Percentiles rank a stretch among this genome's conserved stretches.
phyloP scores from a whole-genome alignment of 805 yeast species.

The Metschnikowia peoriensis region DNA sequence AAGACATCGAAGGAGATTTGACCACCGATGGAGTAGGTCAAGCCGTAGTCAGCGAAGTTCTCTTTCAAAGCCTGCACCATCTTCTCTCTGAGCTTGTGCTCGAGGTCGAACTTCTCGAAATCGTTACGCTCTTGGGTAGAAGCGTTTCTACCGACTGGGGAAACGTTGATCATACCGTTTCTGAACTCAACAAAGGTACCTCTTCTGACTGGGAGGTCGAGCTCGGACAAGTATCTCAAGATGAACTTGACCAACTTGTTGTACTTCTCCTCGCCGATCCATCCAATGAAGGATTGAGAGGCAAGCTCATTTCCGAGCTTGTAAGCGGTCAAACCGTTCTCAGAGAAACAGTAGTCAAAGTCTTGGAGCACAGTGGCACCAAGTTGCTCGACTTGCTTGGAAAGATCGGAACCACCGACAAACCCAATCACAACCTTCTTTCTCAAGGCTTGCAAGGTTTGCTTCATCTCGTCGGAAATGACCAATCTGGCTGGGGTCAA shows the following conservation, averaged over 20 bases:
- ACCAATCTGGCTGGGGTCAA: conserved; percentile 93
- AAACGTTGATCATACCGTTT: conserved; percentile 98
- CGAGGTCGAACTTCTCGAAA: conserved; percentile 80
- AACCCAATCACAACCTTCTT: conserved; percentile 93
- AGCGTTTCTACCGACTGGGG: conserved; percentile 98
- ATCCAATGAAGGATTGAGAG: conserved; percentile 88
- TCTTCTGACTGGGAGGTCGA: conserved; percentile 94
- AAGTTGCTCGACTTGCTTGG: conserved; percentile 94
- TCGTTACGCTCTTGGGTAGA: conserved; percentile 91
- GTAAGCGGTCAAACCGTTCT: conserved; percentile 98
- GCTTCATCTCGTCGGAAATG: conserved; percentile 74
- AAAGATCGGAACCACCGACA: conserved; percentile 95
- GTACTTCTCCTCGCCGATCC: conserved; percentile 96
- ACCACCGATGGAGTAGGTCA: conserved; percentile 98
- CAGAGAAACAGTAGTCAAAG: conserved; percentile 95
- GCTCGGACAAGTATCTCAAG: conserved; percentile 75
- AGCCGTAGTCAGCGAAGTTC: conserved; percentile 76
- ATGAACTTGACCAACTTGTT: conserved; percentile 84
- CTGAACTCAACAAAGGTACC: conserved; percentile 99
- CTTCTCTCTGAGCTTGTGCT: conserved; percentile 75
- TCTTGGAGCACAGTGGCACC: conserved; percentile 73
- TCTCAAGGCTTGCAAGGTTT: conserved; percentile 70
- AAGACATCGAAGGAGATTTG: conserved; percentile 98
- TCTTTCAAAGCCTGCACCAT: conserved; percentile 83
- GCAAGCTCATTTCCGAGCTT: conserved; percentile 84